Percentiles rank a stretch among this genome's conserved stretches.
Conservation (phyloP, 495 filamentous ascomycete species). For the Aspergillus cavernicola region DNA sequence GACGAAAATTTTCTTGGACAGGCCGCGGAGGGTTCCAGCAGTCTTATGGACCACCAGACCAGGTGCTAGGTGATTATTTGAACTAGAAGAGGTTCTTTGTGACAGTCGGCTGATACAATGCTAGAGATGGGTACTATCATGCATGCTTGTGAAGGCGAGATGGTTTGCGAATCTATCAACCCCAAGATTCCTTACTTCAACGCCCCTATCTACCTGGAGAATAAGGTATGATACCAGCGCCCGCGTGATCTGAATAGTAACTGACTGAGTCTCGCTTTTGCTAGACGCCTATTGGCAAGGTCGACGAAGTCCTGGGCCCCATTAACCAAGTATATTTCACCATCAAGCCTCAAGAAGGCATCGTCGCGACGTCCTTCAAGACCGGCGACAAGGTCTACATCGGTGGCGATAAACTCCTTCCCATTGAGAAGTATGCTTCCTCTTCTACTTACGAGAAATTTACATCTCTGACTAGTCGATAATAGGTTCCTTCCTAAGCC, state of each 20-base stretch:
- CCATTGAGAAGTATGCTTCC: constrained; percentile 68
- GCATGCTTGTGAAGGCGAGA: constrained; percentile 93
- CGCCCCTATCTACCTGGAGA: constrained; percentile 96
- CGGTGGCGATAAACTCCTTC: constrained; percentile 87
- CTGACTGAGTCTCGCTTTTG: constrained; percentile 3
- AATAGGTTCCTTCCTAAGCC: constrained; percentile 87
- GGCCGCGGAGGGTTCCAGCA: constrained; percentile 62
- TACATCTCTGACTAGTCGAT: constrained; percentile 4
- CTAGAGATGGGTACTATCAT: constrained; percentile 89
- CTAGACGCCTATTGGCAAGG: constrained; percentile 56
- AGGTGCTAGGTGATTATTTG: constrained; percentile 55
- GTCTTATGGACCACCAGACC: constrained; percentile 62
- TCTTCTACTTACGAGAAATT: not conserved
- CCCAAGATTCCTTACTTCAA: constrained; percentile 98
- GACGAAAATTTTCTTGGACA: constrained; percentile 43
- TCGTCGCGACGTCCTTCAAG: constrained; percentile 92
- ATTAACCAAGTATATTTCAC: constrained; percentile 98
- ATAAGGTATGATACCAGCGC: constrained; percentile 63
- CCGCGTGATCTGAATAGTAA: not conserved
- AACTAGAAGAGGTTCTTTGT: not conserved
- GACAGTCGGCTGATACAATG: constrained; percentile 21
- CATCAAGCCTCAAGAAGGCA: constrained; percentile 92
- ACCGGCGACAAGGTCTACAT: constrained; percentile 96
- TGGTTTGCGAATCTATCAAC: constrained; percentile 91
- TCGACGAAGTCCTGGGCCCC: constrained; percentile 73